Evolutionary conservation across 1,284 basidiomycete genomes (phyloP).

Genomic region (Heterobasidion annosum): DNA sequence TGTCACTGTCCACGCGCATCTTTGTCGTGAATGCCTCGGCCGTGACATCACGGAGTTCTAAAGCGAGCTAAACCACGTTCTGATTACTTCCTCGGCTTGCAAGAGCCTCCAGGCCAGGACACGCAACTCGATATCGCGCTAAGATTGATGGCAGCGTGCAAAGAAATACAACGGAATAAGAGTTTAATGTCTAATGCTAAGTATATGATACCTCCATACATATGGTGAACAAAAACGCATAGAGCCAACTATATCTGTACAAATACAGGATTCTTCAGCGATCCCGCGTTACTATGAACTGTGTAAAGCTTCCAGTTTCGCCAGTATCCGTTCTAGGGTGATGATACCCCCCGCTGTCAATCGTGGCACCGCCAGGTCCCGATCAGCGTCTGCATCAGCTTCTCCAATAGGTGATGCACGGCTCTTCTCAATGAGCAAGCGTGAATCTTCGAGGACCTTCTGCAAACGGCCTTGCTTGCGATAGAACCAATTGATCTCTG

Average conservation of each 20-base stretch:
- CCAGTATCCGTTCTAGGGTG: slow-evolving; percentile 64
- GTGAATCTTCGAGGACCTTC: slow-evolving; percentile 61
- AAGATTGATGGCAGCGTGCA: too few species aligned
- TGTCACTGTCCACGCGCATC: too few species aligned
- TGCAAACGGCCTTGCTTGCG: slow-evolving; percentile 52
- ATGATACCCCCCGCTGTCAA: slow-evolving; percentile 79
- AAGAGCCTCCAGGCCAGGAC: too few species aligned
- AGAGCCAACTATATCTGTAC: neutral
- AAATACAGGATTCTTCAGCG: neutral
- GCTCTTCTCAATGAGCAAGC: slow-evolving; percentile 62
- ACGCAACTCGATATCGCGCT: too few species aligned
- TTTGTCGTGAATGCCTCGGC: too few species aligned
- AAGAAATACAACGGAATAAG: too few species aligned
- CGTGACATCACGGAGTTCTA: too few species aligned
- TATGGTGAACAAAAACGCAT: too few species aligned
- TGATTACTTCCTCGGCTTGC: too few species aligned
- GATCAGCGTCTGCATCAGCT: slow-evolving; percentile 27
- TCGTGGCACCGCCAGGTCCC: slow-evolving; percentile 64
- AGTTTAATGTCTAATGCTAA: too few species aligned
- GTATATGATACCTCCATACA: too few species aligned
- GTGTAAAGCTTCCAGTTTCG: slow-evolving; percentile 21
- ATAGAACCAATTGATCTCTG: slow-evolving; percentile 75
- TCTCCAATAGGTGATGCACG: slow-evolving; percentile 17
- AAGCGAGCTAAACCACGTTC: too few species aligned
- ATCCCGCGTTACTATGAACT: neutral